Evolutionary conservation across 192 early-diverging fungal species (phyloP).

Genomic region (Linnemannia elongata): DNA sequence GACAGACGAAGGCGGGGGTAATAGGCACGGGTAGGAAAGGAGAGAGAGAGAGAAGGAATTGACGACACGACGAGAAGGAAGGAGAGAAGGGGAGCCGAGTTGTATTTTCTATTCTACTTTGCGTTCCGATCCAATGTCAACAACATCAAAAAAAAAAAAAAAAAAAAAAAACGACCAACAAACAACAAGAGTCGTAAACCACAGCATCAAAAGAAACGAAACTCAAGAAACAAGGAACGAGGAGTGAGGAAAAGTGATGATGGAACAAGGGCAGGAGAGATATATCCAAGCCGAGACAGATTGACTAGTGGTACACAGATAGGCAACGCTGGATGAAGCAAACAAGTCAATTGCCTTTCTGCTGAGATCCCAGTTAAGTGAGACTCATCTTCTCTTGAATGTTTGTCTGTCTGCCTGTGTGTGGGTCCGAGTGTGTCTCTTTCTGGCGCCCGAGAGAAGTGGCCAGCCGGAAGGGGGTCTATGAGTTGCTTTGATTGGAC

Average conservation of each 20-base stretch:
- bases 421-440: too few species aligned
- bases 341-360: not conserved
- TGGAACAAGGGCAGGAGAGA: not conserved
- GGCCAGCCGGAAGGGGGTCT: not conserved
- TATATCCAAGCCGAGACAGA: not conserved
- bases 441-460: not conserved
- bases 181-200: not conserved
- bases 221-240: not conserved
- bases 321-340: not conserved
- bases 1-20: constrained; percentile 2
- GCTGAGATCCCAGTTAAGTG: not conserved
- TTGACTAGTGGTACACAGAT: not conserved
- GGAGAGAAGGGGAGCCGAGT: not conserved
- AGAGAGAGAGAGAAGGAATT: not conserved
- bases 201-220: not conserved
- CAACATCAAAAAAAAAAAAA: not conserved
- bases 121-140: not conserved
- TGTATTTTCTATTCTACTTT: not conserved
- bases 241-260: not conserved
- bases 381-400: not conserved
- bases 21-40: not conserved
- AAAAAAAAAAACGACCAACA: not conserved
- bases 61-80: not conserved
- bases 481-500: not conserved
- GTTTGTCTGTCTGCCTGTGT: too few species aligned